Evolutionary conservation across 805 yeast genomes (phyloP), one percentile per base, ranked within the genome.

Genomic region (Saccharomycopsis oosterbeekiorum): DNA sequence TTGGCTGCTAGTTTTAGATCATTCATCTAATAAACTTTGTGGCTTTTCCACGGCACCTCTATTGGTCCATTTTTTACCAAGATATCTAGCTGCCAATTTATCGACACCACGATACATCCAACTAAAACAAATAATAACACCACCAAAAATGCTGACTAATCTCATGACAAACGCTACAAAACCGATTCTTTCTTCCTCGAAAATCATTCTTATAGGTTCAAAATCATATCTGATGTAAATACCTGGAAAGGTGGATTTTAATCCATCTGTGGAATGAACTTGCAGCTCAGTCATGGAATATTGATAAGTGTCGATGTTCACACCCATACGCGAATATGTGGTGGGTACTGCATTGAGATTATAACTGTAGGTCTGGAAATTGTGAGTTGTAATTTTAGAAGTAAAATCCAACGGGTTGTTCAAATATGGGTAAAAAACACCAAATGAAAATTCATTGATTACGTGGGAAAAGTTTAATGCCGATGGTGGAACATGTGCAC

Each of bases 371-470:
- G 78, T 71, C 62, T 80, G 84, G 19, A 76, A 63, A 24, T 78
- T 75, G 1, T 80, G 76, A 0, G 76, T 75, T 1, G 90, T 79
- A 21, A 72, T 61, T 66, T 85, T 82, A 0, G 83, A 86, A 0
- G 93, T 85, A 56, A 78, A 78, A 71, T 94, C 98, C 65, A 94
- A 78, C n/a, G 97, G 96, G 69, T 93, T 93, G 67, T 86, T 80
- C 65, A 92, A 78, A 67, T 81, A 86, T 2, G 99, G 97, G 69
- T 84, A 91, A 72, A 87, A 91, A 42, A 84, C 89, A 14, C 99
- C 99, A 73, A 85, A 93, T 11, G 97, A 90, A 65, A 91, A 82
- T 71, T 93, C 98, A 63, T 82, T 82, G 63, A 94, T 85, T 4
- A 83, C 83, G 73, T 94, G 99, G 0, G 96, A 81, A 70, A 93